Base-by-base conservation (phyloP, 805 yeast species). In the Barnettozyma californica region DNA sequence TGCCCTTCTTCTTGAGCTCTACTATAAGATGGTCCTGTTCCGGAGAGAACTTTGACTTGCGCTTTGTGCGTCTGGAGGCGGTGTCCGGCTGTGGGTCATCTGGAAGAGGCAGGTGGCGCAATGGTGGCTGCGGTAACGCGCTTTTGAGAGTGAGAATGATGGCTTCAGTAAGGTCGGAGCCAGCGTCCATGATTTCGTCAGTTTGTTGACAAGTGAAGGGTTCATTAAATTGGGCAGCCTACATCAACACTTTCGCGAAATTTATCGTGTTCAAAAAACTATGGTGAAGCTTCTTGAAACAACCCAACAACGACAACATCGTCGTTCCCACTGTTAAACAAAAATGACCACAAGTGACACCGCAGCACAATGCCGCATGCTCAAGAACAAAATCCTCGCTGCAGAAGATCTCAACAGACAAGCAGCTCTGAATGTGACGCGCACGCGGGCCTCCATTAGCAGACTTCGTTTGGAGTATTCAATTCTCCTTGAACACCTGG, bases 381-480 rank as follows among this genome's bases (percentile, higher is more conserved):
- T 90, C 57, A 82, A 83, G 63, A 73, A 74, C 54, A 75, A 89
- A 58, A 81, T 91, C 35, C 68, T 70, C 3, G 87, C 84, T 53
- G 75, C 90, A 29, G 95, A 89, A 59, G 82, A 79, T 46, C 80
- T 81, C 58, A 92, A 90, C 64, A 94, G 87, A 61, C 69, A 81
- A 8, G 79, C 89, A 46, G 77, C 90, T 1, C 68, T 89, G 27
- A 87, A 94, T 1, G 80, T 94, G 31, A 77, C 84, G 14, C 78
- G 96, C 57, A 83, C 95, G 11, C 80, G 87, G 53, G 75, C 80
- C 25, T 79, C 90, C 9, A 81, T 91, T 33, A 80, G 88, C 56
- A 71, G 97, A 53, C 71, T 88, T 41, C 78, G 96, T 49, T 74
- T 90, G 41, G 98, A 94, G 62, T 85, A 94, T 60, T 78, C 91